Percentiles rank a stretch among this genome's conserved stretches.
Conservation (phyloP, 2,329 filamentous ascomycete genomes). For the Colletotrichum godetiae region DNA sequence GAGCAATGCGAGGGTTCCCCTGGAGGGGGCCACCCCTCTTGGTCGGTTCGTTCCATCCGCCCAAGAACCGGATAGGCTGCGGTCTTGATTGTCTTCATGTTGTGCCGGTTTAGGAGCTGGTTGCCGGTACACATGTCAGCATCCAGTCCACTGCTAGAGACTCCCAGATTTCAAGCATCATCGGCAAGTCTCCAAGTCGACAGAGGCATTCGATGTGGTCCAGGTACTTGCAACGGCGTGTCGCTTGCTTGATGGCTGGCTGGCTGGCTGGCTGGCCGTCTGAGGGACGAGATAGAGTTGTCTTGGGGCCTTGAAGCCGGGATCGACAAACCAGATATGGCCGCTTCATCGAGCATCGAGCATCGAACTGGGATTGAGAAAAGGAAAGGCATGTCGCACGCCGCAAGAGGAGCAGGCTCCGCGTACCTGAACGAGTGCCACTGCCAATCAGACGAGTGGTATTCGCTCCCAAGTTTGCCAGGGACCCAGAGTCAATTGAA, state of each 20-base stretch:
- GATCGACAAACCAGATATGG: conserved; percentile 8
- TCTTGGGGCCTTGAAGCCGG: background rate
- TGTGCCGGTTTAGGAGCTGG: background rate
- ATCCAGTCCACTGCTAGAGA: background rate
- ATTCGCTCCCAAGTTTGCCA: background rate
- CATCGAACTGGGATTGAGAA: background rate
- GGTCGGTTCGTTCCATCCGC: conserved; percentile 32
- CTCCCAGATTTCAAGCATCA: background rate
- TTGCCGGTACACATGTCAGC: background rate
- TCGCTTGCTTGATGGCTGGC: background rate
- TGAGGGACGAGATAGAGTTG: background rate
- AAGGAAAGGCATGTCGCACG: background rate
- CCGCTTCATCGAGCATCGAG: conserved; percentile 2
- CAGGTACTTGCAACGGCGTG: background rate
- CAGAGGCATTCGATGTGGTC: too few relatives aligned
- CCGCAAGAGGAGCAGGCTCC: conserved; percentile 7
- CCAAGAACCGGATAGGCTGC: conserved; percentile 11
- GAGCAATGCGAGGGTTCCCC: conserved; percentile 32
- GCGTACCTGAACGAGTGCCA: conserved; percentile 14
- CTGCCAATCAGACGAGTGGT: conserved; percentile 17
- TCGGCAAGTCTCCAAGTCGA: background rate
- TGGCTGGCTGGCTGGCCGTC: background rate
- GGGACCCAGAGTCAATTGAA: background rate
- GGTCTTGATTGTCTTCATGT: conserved; percentile 6
- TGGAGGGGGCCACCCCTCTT: conserved; percentile 14